These are phyloP conservation scores for Thalassiosira hispida DNA, from an alignment of 352 stramenopile genomes.

Conservation along the genomic window DNA sequence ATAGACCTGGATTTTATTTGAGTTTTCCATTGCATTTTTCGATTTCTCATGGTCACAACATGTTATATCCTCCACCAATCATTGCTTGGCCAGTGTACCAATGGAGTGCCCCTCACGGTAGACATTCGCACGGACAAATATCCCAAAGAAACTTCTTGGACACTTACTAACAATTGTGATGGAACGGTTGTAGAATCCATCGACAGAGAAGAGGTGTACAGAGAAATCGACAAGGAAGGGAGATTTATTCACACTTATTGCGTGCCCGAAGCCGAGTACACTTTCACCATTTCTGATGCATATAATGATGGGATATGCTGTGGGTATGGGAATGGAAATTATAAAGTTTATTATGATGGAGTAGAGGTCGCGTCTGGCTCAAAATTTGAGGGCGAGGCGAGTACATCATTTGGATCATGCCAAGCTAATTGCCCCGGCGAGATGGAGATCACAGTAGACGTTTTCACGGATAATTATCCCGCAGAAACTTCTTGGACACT, in stretches of 20 bases:
- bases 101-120: not conserved
- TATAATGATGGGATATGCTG: slow-evolving; percentile 48
- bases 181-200: not conserved
- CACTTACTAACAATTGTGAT: not conserved
- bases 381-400: not conserved
- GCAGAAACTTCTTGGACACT: not conserved
- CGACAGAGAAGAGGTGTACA: too few relatives aligned
- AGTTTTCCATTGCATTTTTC: too few relatives aligned
- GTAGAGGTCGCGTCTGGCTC: not conserved
- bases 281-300: slow-evolving; percentile 37
- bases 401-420: slow-evolving; percentile 1
- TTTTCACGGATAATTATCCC: slow-evolving; percentile 7
- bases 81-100: too few relatives aligned
- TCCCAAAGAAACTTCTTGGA: slow-evolving; percentile 8
- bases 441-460: not conserved
- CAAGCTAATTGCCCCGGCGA: too few relatives aligned
- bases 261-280: slow-evolving; percentile 4
- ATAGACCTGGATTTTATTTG: too few relatives aligned
- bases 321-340: slow-evolving; percentile 1
- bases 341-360: slow-evolving; percentile 2
- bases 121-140: slow-evolving; percentile 14
- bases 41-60: too few relatives aligned
- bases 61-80: too few relatives aligned
- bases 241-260: slow-evolving; percentile 1
- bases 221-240: too few relatives aligned